phyloP scores from a whole-genome alignment of 805 yeast species.

The Wilhelminamyces savonicus region DNA sequence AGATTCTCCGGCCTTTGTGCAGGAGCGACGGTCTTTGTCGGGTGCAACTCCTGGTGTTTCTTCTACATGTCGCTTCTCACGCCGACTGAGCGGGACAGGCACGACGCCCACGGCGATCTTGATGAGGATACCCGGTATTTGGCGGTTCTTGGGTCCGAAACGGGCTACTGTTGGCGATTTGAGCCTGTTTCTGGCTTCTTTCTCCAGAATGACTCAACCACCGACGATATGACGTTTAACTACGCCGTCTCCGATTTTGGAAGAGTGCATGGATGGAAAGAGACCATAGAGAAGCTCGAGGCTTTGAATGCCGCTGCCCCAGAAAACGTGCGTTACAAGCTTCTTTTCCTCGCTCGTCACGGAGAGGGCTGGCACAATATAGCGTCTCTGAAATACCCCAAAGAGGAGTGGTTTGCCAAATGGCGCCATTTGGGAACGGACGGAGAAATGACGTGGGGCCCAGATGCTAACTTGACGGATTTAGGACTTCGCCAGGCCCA shows the following conservation, averaged over 20 bases:
- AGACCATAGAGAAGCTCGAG: conserved; percentile 7
- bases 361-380: conserved; percentile 23
- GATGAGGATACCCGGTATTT: conserved; percentile 2
- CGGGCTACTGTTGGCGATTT: conserved; percentile 12
- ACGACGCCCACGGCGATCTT: conserved; percentile 10
- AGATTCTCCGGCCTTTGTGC: too few species aligned
- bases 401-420: conserved; percentile 15
- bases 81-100: conserved; percentile 3
- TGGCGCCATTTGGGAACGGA: conserved; percentile 18
- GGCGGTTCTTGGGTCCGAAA: not conserved
- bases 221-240: conserved; percentile 17
- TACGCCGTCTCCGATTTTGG: conserved; percentile 16
- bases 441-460: conserved; percentile 18
- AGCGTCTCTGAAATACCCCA: conserved; percentile 15
- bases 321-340: conserved; percentile 12
- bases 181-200: conserved; percentile 20
- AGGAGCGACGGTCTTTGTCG: too few species aligned
- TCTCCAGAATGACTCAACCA: conserved; percentile 12
- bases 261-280: conserved; percentile 11
- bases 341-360: conserved; percentile 19
- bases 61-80: too few species aligned
- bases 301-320: conserved; percentile 8
- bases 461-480: conserved; percentile 19
- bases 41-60: too few species aligned
- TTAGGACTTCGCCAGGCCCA: conserved; percentile 17